phyloP scores from a whole-genome alignment of 257 asterid species.

The Nicotiana sylvestris region DNA sequence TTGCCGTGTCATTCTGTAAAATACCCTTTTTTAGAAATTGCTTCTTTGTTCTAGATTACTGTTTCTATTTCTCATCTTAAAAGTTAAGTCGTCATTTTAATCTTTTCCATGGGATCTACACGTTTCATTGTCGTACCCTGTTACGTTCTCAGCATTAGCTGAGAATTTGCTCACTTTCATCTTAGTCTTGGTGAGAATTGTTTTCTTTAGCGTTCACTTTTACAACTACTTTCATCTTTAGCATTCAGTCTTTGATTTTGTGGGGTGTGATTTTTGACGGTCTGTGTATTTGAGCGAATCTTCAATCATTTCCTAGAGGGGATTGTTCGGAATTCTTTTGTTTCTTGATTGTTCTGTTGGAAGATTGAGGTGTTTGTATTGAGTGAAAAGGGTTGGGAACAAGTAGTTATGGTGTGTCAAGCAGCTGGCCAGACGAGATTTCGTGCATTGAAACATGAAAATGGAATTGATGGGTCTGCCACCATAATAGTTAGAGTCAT shows the following conservation, averaged over 20 bases:
- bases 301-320: neutral
- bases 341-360: constrained; percentile 16
- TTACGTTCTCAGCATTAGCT: constrained; percentile 70
- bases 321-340: constrained; percentile 6
- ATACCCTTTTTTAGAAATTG: constrained; percentile 1
- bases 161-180: constrained; percentile 13
- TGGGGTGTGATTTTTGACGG: neutral
- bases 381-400: constrained; percentile 45
- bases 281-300: neutral
- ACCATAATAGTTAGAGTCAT: constrained; percentile 91
- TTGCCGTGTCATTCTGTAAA: constrained; percentile 92
- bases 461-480: constrained; percentile 80
- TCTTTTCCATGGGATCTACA: constrained; percentile 66
- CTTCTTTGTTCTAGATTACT: neutral
- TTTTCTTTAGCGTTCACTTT: neutral
- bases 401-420: constrained; percentile 99
- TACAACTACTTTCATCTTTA: neutral
- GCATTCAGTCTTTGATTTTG: neutral
- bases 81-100: neutral
- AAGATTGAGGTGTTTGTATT: constrained; percentile 27
- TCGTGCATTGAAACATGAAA: constrained; percentile 91
- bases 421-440: constrained; percentile 97
- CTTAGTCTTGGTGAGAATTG: neutral
- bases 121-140: constrained; percentile 68
- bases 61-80: neutral